A percentile compares a stretch with the other conserved stretches of the same genome.
Conservation (phyloP, 2,329 filamentous ascomycete species). For the Didymella segeticola region DNA sequence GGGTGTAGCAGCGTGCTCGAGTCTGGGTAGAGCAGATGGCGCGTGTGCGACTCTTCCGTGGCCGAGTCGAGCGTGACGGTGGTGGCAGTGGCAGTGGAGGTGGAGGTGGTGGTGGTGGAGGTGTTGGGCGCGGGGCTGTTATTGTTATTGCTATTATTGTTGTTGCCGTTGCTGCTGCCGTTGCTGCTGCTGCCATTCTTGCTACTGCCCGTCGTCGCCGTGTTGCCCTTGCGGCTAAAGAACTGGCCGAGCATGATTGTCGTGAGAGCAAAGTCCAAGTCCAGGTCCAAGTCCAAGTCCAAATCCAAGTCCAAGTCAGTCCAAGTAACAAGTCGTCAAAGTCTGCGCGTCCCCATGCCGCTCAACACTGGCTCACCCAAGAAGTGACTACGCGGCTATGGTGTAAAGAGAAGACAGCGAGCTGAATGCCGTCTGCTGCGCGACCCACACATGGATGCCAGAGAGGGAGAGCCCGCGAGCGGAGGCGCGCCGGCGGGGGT, state of each 20-base stretch:
- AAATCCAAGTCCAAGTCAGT: too few relatives aligned
- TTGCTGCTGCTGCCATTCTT: too few relatives aligned
- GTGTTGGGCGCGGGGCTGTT: slow-evolving; percentile 31
- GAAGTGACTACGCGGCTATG: too few relatives aligned
- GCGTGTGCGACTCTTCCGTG: slow-evolving; percentile 51
- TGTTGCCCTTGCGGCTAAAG: slow-evolving; percentile 39
- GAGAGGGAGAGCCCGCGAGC: neutral
- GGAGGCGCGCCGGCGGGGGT: neutral
- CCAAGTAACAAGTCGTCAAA: too few relatives aligned
- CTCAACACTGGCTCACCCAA: slow-evolving; percentile 19
- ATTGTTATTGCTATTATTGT: neutral
- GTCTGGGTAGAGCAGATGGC: slow-evolving; percentile 52
- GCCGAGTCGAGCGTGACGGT: slow-evolving; percentile 45
- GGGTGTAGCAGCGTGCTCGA: slow-evolving; percentile 43
- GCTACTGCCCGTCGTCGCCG: too few relatives aligned
- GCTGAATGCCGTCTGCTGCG: neutral
- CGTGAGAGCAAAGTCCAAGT: neutral
- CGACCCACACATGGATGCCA: slow-evolving; percentile 10
- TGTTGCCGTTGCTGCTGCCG: too few relatives aligned
- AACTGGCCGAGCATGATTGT: slow-evolving; percentile 49
- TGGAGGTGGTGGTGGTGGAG: too few relatives aligned
- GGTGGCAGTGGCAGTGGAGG: too few relatives aligned
- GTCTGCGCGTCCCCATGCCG: slow-evolving; percentile 17
- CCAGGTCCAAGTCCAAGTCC: too few relatives aligned
- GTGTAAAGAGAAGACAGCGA: too few relatives aligned